Evolutionary conservation across 495 filamentous ascomycete species (phyloP).

Genomic region (Filosporella fistucella): DNA sequence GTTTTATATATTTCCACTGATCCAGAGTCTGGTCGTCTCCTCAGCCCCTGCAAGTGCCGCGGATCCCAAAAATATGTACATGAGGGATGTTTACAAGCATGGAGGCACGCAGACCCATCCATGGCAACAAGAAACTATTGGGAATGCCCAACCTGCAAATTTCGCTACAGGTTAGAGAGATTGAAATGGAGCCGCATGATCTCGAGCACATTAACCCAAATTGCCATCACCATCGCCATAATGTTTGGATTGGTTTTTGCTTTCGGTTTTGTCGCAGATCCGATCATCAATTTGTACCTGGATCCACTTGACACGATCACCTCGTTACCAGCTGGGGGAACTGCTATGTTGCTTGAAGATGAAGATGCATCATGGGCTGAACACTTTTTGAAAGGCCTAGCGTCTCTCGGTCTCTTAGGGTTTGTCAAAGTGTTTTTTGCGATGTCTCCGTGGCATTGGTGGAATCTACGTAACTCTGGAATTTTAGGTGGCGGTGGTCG

Average conservation of each 20-base stretch:
- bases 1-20: slow-evolving; percentile 74
- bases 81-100: slow-evolving; percentile 83
- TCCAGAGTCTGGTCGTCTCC: slow-evolving; percentile 71
- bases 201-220: slow-evolving; percentile 58
- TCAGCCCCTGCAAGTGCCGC: slow-evolving; percentile 90
- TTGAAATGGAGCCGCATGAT: slow-evolving; percentile 73
- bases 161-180: slow-evolving; percentile 76
- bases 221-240: slow-evolving; percentile 60
- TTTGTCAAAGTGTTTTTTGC: slow-evolving; percentile 77
- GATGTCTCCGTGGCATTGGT: slow-evolving; percentile 71
- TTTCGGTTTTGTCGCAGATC: slow-evolving; percentile 84
- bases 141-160: slow-evolving; percentile 85
- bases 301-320: slow-evolving; percentile 56
- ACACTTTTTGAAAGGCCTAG: slow-evolving; percentile 85
- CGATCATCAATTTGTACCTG: slow-evolving; percentile 82
- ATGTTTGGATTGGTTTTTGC: slow-evolving; percentile 70
- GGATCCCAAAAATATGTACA: slow-evolving; percentile 92
- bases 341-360: slow-evolving; percentile 23
- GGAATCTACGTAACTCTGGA: slow-evolving; percentile 56
- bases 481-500: slow-evolving; percentile 41
- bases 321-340: slow-evolving; percentile 31
- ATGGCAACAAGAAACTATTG: slow-evolving; percentile 69
- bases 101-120: slow-evolving; percentile 71
- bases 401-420: slow-evolving; percentile 78
- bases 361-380: slow-evolving; percentile 59